Conservation (phyloP, 495 filamentous ascomycete species). For the Thozetella sp. region DNA sequence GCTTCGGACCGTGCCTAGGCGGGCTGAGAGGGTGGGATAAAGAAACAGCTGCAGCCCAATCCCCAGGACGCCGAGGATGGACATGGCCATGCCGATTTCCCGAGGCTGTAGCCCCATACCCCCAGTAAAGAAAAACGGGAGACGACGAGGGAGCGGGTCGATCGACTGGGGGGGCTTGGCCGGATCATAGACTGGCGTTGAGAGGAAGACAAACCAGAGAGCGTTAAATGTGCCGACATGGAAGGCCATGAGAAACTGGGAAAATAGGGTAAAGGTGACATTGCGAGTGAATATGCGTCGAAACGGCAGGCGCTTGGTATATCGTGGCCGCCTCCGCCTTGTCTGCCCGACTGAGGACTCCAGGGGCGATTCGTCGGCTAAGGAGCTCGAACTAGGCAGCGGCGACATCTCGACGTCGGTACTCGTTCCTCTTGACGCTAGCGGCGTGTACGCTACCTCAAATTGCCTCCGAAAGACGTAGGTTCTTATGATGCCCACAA, state of each 20-base stretch:
- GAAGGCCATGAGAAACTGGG: conserved; percentile 72
- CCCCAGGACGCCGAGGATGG: conserved; percentile 76
- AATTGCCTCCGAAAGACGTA: conserved; percentile 10
- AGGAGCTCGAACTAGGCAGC: conserved; percentile 2
- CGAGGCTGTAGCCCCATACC: conserved; percentile 77
- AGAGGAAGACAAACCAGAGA: conserved; percentile 84
- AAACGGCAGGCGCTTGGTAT: conserved; percentile 60
- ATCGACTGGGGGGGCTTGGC: conserved; percentile 24
- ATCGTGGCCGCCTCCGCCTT: conserved; percentile 22
- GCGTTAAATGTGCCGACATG: conserved; percentile 85
- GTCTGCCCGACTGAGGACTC: conserved; percentile 2
- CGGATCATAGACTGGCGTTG: conserved; percentile 70
- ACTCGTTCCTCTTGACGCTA: conserved; percentile 14
- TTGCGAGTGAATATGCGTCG: conserved; percentile 79
- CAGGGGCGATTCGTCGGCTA: conserved; percentile 9
- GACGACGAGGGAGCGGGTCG: conserved; percentile 36
- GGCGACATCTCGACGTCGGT: conserved; percentile 27
- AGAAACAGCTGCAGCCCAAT: conserved; percentile 77
- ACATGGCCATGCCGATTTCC: conserved; percentile 75
- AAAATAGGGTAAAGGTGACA: conserved; percentile 63
- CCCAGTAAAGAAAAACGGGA: conserved; percentile 77
- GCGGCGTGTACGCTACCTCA: conserved; percentile 10
- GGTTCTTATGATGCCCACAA: conserved; percentile 18
- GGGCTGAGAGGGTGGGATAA: conserved; percentile 69
- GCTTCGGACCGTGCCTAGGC: conserved; percentile 67